These are phyloP conservation scores for Letharia columbiana DNA, from an alignment of 495 filamentous ascomycete genomes.

Conservation along the genomic window DNA sequence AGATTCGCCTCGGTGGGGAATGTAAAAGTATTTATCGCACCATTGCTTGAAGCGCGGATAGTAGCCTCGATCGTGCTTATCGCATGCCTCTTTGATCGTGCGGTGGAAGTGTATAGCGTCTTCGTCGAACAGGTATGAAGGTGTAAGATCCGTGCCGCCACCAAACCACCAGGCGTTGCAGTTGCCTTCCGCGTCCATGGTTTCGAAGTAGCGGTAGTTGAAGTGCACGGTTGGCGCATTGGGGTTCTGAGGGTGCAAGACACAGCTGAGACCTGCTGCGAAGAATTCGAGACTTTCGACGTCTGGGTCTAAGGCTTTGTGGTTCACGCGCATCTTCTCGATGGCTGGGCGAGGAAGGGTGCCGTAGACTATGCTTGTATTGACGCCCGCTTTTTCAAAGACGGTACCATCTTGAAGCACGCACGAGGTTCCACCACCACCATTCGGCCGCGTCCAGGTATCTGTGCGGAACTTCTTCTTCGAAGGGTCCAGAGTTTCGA, in stretches of 20 bases:
- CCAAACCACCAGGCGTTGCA: constrained; percentile 92
- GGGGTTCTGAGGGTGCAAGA: constrained; percentile 87
- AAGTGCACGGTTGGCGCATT: constrained; percentile 97
- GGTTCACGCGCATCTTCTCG: constrained; percentile 86
- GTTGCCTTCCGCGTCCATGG: constrained; percentile 55
- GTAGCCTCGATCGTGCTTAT: constrained; percentile 85
- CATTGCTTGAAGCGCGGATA: constrained; percentile 95
- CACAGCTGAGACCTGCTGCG: constrained; percentile 83
- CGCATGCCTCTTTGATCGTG: constrained; percentile 85
- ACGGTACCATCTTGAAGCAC: constrained; percentile 93
- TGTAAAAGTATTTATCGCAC: constrained; percentile 96
- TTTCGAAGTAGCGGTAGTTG: constrained; percentile 99
- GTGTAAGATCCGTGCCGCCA: constrained; percentile 89
- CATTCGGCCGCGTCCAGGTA: constrained; percentile 79
- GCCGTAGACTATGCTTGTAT: constrained; percentile 90
- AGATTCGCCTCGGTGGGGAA: constrained; percentile 83
- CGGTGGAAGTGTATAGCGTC: constrained; percentile 95
- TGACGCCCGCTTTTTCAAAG: constrained; percentile 97
- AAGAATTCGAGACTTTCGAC: constrained; percentile 85
- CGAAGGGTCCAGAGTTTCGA: constrained; percentile 72
- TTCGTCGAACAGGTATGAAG: constrained; percentile 90
- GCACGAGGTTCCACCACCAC: constrained; percentile 80
- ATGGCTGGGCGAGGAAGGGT: constrained; percentile 82
- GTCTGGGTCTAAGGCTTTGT: constrained; percentile 77
- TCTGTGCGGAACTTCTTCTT: constrained; percentile 68